Conservation (phyloP, 176 grass and related monocot species). For the Oryza australiensis region DNA sequence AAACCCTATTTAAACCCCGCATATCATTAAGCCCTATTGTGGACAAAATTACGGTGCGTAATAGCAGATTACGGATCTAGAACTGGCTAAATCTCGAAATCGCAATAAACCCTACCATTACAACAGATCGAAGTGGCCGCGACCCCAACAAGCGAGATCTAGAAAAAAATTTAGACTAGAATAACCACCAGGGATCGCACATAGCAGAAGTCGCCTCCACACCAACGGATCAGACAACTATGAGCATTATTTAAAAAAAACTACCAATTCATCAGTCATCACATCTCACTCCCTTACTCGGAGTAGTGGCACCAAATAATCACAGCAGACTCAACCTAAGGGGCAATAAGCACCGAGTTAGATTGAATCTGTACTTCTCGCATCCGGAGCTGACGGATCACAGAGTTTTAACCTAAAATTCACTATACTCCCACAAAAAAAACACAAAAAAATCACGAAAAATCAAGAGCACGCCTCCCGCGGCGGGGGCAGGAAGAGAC, state of each 20-base stretch:
- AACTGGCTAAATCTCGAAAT: background rate
- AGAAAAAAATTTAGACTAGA: background rate
- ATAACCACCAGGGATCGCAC: background rate
- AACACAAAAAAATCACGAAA: background rate
- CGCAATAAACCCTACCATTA: background rate
- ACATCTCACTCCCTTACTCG: background rate
- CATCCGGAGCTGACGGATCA: background rate
- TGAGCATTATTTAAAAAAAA: background rate
- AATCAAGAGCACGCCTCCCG: background rate
- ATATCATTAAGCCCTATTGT: background rate
- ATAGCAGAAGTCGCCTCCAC: background rate
- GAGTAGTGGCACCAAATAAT: background rate
- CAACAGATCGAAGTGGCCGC: slow-evolving; percentile 8
- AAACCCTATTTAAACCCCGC: slow-evolving; percentile 40
- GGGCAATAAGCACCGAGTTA: too few relatives aligned
- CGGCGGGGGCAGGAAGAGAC: background rate
- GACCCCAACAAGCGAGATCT: slow-evolving; percentile 27
- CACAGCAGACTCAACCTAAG: background rate
- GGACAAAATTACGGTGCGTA: background rate
- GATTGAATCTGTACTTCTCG: background rate
- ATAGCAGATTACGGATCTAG: slow-evolving; percentile 4
- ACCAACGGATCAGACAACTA: background rate
- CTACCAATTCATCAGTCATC: background rate
- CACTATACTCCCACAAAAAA: background rate
- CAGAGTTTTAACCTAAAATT: background rate